Evolutionary conservation across 2,329 filamentous ascomycete genomes (phyloP), one percentile per base, ranked within the genome.

Genomic region (Scortechinia acanthostroma): DNA sequence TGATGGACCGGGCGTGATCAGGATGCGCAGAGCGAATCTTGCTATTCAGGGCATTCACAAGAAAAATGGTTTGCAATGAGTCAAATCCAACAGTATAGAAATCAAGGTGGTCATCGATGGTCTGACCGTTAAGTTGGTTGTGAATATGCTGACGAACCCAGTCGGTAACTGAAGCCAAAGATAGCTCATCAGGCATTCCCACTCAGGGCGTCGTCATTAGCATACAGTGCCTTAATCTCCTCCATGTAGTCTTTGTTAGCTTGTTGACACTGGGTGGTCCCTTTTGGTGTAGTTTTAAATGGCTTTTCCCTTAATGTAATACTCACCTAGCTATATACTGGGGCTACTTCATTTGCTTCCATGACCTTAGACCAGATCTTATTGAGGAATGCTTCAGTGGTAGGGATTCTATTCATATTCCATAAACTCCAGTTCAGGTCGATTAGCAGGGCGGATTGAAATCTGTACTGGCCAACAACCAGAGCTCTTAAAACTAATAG

Each of bases 141-240:
- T n/a, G n/a, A n/a, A n/a, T n/a, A n/a, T n/a, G n/a, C n/a, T n/a
- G n/a, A n/a, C n/a, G n/a, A n/a, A n/a, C n/a, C n/a, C n/a, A n/a
- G n/a, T n/a, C n/a, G n/a, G n/a, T n/a, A n/a, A n/a, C n/a, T n/a
- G n/a, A n/a, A n/a, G n/a, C n/a, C n/a, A n/a, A n/a, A n/a, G n/a
- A n/a, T n/a, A n/a, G n/a, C n/a, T n/a, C n/a, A n/a, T n/a, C n/a
- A n/a, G n/a, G n/a, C n/a, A n/a, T n/a, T n/a, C n/a, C n/a, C n/a
- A n/a, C n/a, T n/a, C n/a, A n/a, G n/a, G n/a, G n/a, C n/a, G n/a
- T n/a, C n/a, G n/a, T n/a, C n/a, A n/a, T 30, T 30, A 17, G 14
- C 50, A 45, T 73, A 74, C 0, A 73, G 45, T 15, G 54, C 50
- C 21, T 70, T 59, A 19, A 74, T 71, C 46, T 71, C 65, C 1